Evolutionary conservation across 1,139 yeast species (phyloP), one percentile per base, ranked within the genome.

Genomic region (Chernovozyma sophiae-reginae): DNA sequence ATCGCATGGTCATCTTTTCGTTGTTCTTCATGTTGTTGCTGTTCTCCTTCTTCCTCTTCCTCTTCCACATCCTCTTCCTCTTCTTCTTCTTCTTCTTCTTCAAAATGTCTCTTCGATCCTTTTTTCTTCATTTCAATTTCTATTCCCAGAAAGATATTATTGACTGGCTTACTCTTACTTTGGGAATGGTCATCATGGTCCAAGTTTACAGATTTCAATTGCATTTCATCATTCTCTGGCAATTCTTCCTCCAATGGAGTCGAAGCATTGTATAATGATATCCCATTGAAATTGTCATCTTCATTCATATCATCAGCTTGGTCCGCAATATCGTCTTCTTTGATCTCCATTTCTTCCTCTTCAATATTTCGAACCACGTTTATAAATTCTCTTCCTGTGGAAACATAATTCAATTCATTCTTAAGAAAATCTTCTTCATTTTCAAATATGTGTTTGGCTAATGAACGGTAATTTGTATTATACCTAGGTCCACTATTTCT

Each of bases 371-470:
- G 65, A 29, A 60, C 63, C 41, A 48, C 52, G 38, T 49, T 62
- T 43, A 53, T 55, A 44, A 55, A 65, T 47, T 45, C 66, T 33
- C 39, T 50, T 34, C 62, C 74, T 1, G 68, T 60, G 16, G 48
- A 49, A 4, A 60, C 68, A 42, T 60, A 60, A 14, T 38, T 35
- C 16, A 65, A 46, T 25, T 56, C 51, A 18, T 53, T 47, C 16
- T 51, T 47, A 35, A 81, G 60, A 32, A 66, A 53, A 1, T 55
- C 55, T 17, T 59, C 58, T 47, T 69, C 76, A 24, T 66, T 62
- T 2, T 64, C 60, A 38, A 71, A 71, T 30, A 84, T 57, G 51
- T 80, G 72, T 26, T 55, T 65, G 4, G 77, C 76, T 38, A 84
- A 48, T 10, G 66, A 42, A 38, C 29, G 29, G 29, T 26, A 26